phyloP scores from a whole-genome alignment of 108 stramenopile genomes.

The Pseudonitzschia pungens region DNA sequence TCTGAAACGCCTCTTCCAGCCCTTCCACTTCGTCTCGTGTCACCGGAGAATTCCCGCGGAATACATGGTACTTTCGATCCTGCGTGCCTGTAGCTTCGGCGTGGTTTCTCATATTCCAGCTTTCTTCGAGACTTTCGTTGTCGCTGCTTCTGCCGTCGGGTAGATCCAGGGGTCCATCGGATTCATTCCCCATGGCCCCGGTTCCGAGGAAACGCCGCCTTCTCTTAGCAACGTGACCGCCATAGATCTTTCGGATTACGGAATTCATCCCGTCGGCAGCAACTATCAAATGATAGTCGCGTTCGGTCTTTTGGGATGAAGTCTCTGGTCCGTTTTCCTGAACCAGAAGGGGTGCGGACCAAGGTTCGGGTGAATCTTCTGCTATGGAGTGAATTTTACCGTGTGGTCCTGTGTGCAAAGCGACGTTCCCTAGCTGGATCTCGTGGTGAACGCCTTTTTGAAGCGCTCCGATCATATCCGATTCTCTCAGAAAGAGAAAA shows the following conservation, averaged over 20 bases:
- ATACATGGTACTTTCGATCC: constrained; percentile 79
- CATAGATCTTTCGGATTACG: constrained; percentile 63
- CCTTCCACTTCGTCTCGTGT: constrained; percentile 46
- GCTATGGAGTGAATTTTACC: constrained; percentile 46
- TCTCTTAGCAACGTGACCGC: constrained; percentile 41
- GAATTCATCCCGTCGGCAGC: constrained; percentile 83
- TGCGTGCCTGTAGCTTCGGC: constrained; percentile 56
- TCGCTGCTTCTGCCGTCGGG: neutral
- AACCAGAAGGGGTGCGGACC: constrained; percentile 46
- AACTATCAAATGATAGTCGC: constrained; percentile 79
- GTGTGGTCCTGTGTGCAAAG: constrained; percentile 39
- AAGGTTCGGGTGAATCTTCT: constrained; percentile 47
- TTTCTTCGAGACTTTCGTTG: constrained; percentile 14
- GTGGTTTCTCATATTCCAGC: constrained; percentile 60
- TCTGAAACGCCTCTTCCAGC: constrained; percentile 68
- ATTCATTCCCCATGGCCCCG: constrained; percentile 21
- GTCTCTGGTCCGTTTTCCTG: constrained; percentile 18
- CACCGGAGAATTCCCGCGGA: constrained; percentile 78
- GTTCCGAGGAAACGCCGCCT: constrained; percentile 19
- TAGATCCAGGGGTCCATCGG: constrained; percentile 8
- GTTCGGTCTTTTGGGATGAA: constrained; percentile 22
- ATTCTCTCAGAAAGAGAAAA: constrained; percentile 75
- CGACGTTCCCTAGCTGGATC: constrained; percentile 55
- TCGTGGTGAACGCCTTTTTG: constrained; percentile 62
- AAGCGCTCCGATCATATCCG: constrained; percentile 61